A percentile compares a stretch with the other conserved stretches of the same genome.
Conservation (phyloP, 2,329 filamentous ascomycete species). For the Cadophora malorum region DNA sequence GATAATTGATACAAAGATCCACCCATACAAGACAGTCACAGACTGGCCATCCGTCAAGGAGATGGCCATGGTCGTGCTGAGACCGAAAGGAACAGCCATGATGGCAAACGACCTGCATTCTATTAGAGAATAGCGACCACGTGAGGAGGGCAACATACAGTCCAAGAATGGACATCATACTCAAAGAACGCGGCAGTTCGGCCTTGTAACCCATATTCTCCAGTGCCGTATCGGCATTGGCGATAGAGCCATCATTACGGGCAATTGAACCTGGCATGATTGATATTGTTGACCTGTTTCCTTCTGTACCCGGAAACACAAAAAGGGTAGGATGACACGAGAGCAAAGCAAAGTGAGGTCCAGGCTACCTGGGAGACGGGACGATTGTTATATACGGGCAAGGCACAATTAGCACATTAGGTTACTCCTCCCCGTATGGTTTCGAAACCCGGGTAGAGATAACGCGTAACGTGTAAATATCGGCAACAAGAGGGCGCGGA, state of each 20-base stretch:
- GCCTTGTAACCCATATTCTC: conserved; percentile 66
- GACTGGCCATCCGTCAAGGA: conserved; percentile 71
- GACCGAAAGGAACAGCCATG: conserved; percentile 66
- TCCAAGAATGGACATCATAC: conserved; percentile 73
- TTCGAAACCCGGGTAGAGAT: conserved; percentile 19
- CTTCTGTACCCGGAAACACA: background rate
- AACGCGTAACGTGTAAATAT: conserved; percentile 27
- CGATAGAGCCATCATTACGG: conserved; percentile 30
- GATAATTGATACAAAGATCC: conserved; percentile 69
- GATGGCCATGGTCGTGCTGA: conserved; percentile 72
- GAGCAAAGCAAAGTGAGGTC: conserved; percentile 6
- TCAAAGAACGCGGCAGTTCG: conserved; percentile 69
- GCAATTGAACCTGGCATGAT: conserved; percentile 18
- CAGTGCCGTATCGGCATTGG: conserved; percentile 32
- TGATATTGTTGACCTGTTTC: conserved; percentile 5
- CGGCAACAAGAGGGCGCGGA: conserved; percentile 22
- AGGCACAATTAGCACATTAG: background rate
- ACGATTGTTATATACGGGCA: conserved; percentile 17
- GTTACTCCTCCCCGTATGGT: background rate
- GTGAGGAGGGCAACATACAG: conserved; percentile 38
- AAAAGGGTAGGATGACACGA: conserved; percentile 2
- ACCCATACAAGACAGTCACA: conserved; percentile 74
- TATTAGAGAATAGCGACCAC: conserved; percentile 29
- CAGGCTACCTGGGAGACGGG: background rate
- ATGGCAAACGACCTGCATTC: conserved; percentile 67